A percentile compares a stretch with the other conserved stretches of the same genome.
Conservation (phyloP, 768 basidiomycete genomes). For the Daedaleopsis sinensis region DNA sequence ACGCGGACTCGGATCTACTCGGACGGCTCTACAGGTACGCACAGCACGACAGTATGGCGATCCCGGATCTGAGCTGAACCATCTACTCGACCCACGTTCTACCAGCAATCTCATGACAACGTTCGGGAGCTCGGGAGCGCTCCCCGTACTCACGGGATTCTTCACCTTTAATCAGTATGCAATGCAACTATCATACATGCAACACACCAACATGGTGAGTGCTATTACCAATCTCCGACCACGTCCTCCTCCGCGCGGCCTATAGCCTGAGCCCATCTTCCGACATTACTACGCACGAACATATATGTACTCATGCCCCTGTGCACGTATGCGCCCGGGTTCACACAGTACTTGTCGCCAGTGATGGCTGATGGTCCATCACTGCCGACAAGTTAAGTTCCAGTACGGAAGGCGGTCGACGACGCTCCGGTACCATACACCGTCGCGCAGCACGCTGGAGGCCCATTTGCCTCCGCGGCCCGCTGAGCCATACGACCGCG, state of each 20-base stretch:
- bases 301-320: neutral
- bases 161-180: no score
- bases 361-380: neutral
- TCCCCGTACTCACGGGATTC: neutral
- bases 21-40: neutral
- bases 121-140: neutral
- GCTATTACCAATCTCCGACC: no score
- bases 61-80: neutral
- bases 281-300: neutral
- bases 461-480: neutral
- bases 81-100: neutral
- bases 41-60: neutral
- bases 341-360: neutral
- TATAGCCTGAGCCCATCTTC: no score
- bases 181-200: no score
- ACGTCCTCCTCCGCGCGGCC: no score
- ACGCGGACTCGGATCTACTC: no score
- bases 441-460: neutral
- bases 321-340: neutral
- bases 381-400: constrained; percentile 5
- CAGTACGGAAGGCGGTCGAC: constrained; percentile 1
- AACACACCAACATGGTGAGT: no score
- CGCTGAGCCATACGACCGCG: no score
- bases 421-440: neutral
- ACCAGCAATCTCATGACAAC: neutral